Base-by-base conservation (phyloP, 2,329 filamentous ascomycete genomes). In the Aureobasidium sp. region DNA sequence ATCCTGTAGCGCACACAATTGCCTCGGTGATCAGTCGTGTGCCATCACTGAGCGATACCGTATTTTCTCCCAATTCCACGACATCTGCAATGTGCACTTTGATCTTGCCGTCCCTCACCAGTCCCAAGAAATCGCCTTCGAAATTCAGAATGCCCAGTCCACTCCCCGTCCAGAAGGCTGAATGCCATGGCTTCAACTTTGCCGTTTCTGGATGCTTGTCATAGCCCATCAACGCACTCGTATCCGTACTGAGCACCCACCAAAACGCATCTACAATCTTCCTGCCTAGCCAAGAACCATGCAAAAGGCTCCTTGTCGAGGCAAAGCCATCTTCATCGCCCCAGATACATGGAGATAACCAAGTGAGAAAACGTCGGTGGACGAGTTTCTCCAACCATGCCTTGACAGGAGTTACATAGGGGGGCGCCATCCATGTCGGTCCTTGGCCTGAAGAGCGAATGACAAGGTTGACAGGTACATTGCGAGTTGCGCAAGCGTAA, bases 271-370 rank as follows among this genome's bases (percentile, higher is more conserved):
- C 75, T 4, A 83, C 80, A 22, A 88, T 70, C 56, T 74, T 75
- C 0, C 83, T 78, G 2, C 86, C 85, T 1, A 86, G 59, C 37
- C 75, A 72, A 0, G 82, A 87, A 24, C 77, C 75, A 65, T 88
- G 85, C 50, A 85, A 75, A 63, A 87, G 83, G 11, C 72, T 69
- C 3, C 84, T 78, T 1, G 83, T 75, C 12, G 74, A 74, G 14
- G 78, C 75, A 65, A 81, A 87, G 1, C 85, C 86, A 68, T 85
- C 85, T 1, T 79, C 81, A 1, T 79, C 76, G 5, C 85, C 86
- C 85, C 87, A 92, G 15, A 88, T 80, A 69, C 88, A 91, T 0
- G 89, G 89, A 57, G 83, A 86, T 72, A 92, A 85, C 85, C 86
- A 91, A 1, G 84, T 88, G 59, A 91, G 74, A 65, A 88, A 79